These are phyloP conservation scores for Reticulascus tulasneorum DNA, from an alignment of 2,329 filamentous ascomycete genomes.

Conservation along the genomic window DNA sequence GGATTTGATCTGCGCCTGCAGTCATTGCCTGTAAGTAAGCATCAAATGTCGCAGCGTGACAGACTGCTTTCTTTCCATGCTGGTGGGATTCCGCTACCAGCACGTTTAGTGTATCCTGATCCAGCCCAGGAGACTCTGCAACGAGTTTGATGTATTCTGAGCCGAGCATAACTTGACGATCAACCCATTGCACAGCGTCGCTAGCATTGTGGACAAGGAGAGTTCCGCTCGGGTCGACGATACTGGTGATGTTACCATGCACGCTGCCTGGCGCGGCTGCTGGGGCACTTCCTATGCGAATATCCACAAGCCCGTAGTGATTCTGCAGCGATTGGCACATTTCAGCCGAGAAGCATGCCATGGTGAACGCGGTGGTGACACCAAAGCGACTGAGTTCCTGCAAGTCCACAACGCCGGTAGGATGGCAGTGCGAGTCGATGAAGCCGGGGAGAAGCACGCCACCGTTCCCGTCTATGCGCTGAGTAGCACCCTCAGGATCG, in stretches of 20 bases:
- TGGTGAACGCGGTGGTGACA: too few species aligned
- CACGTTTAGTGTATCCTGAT: slow-evolving; percentile 17
- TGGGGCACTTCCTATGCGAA: slow-evolving; percentile 4
- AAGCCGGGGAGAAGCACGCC: slow-evolving; percentile 6
- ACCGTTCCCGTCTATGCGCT: slow-evolving; percentile 2
- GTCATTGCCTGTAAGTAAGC: slow-evolving; percentile 20
- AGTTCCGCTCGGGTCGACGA: slow-evolving; percentile 9
- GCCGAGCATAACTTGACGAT: slow-evolving; percentile 8
- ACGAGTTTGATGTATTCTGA: slow-evolving; percentile 25
- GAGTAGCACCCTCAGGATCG: neutral
- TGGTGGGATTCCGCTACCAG: slow-evolving; percentile 18
- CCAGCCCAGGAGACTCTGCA: slow-evolving; percentile 16
- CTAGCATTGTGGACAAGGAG: too few species aligned
- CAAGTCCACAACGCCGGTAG: too few species aligned
- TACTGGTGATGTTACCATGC: slow-evolving; percentile 4
- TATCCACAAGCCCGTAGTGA: too few species aligned
- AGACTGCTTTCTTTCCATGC: slow-evolving; percentile 20
- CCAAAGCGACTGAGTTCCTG: too few species aligned
- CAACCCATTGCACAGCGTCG: slow-evolving; percentile 8
- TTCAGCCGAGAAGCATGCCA: too few species aligned
- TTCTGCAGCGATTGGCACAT: too few species aligned
- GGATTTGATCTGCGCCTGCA: slow-evolving; percentile 23
- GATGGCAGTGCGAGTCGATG: too few species aligned
- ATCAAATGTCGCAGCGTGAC: slow-evolving; percentile 20
- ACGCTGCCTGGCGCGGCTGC: slow-evolving; percentile 2